phyloP scores from a whole-genome alignment of 2,329 filamentous ascomycete genomes.

The Aschersonia sp. region DNA sequence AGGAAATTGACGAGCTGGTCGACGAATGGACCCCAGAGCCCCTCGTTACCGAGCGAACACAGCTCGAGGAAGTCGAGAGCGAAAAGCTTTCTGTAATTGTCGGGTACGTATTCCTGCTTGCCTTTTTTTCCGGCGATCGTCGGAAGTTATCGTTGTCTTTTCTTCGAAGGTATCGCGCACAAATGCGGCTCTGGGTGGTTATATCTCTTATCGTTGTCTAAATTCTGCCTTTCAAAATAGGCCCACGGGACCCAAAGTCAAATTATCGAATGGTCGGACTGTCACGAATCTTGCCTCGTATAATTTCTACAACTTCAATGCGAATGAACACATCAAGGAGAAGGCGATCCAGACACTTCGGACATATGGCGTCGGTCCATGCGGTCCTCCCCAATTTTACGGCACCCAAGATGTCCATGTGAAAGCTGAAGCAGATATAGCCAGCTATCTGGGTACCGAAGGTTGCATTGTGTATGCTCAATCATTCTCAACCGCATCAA shows the following conservation, averaged over 20 bases:
- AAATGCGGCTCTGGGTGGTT: neutral
- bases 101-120: conserved; percentile 41
- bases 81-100: conserved; percentile 80
- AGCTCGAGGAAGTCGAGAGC: conserved; percentile 65
- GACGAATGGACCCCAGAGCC: conserved; percentile 96
- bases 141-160: neutral
- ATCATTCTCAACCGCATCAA: conserved; percentile 91
- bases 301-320: conserved; percentile 96
- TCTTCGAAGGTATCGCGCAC: neutral
- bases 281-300: conserved; percentile 89
- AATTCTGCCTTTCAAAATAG: conserved; percentile 25
- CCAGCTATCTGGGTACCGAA: conserved; percentile 73
- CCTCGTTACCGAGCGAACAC: conserved; percentile 58
- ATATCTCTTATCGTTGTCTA: neutral
- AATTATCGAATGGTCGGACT: conserved; percentile 74
- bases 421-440: conserved; percentile 89
- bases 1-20: conserved; percentile 90
- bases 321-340: conserved; percentile 83
- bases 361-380: conserved; percentile 92
- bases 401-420: conserved; percentile 97
- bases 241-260: conserved; percentile 79
- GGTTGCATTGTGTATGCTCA: conserved; percentile 93
- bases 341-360: conserved; percentile 88
- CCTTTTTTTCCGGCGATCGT: neutral
- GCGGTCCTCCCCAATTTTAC: conserved; percentile 94